Percentiles rank a stretch among this genome's conserved stretches.
Conservation (phyloP, 768 basidiomycete species). For the Russula sp. region DNA sequence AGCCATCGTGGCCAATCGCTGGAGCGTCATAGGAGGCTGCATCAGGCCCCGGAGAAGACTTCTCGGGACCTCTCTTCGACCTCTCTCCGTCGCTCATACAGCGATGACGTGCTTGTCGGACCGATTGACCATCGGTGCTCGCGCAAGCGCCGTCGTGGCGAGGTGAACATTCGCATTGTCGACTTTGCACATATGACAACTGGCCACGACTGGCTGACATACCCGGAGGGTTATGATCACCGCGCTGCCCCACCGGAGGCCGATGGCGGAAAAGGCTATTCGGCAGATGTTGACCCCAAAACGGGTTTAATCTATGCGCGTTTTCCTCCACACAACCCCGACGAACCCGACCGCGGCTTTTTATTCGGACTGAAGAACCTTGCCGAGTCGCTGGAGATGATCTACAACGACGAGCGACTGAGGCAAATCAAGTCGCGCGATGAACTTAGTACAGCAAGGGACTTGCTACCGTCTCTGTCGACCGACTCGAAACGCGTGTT, state of each 20-base stretch:
- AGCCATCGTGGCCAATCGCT: slow-evolving; percentile 74
- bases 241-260: slow-evolving; percentile 35
- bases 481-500: slow-evolving; percentile 77
- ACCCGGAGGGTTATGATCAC: slow-evolving; percentile 41
- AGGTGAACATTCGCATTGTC: slow-evolving; percentile 92
- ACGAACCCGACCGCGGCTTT: slow-evolving; percentile 90
- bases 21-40: slow-evolving; percentile 39
- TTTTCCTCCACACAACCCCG: slow-evolving; percentile 88
- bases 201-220: slow-evolving; percentile 80
- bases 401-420: slow-evolving; percentile 83
- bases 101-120: slow-evolving; percentile 70
- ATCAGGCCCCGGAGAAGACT: slow-evolving; percentile 5
- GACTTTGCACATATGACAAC: slow-evolving; percentile 99
- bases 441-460: slow-evolving; percentile 38
- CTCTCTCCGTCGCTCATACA: slow-evolving; percentile 62
- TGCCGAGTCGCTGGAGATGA: slow-evolving; percentile 64
- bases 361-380: slow-evolving; percentile 83
- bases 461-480: slow-evolving; percentile 55
- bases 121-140: slow-evolving; percentile 55
- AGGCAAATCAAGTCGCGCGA: slow-evolving; percentile 55
- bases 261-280: slow-evolving; percentile 63
- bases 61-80: slow-evolving; percentile 1
- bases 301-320: slow-evolving; percentile 83
- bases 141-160: slow-evolving; percentile 74
- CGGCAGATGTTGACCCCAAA: slow-evolving; percentile 72